Conservation (phyloP, 2,329 filamentous ascomycete species). For the Berkeleyomyces rouxiae region DNA sequence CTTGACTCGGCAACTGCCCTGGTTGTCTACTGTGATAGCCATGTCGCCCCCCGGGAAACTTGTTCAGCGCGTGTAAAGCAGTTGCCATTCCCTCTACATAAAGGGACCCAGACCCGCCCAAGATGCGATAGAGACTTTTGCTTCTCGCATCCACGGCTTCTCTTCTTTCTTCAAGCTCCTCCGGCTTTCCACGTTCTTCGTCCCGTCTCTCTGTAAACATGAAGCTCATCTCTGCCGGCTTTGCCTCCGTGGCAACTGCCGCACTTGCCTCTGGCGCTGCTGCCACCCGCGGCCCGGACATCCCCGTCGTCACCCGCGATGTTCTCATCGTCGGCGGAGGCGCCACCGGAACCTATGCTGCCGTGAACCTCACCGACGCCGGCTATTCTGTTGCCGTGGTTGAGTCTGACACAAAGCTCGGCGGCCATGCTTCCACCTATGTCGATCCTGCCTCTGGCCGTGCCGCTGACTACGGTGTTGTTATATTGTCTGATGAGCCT, state of each 20-base stretch:
- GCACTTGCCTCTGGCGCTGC: neutral
- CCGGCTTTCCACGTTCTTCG: neutral
- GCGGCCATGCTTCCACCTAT: slow-evolving; percentile 58
- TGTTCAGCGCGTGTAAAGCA: too few relatives aligned
- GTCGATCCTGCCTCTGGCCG: slow-evolving; percentile 54
- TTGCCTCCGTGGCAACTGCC: neutral
- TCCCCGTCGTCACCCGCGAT: slow-evolving; percentile 38
- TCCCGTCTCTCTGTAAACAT: neutral
- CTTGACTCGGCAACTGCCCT: neutral
- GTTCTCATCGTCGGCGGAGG: slow-evolving; percentile 54
- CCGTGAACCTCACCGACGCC: slow-evolving; percentile 52
- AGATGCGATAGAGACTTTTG: neutral
- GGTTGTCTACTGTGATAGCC: neutral
- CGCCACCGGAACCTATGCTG: slow-evolving; percentile 53
- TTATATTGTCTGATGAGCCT: slow-evolving; percentile 53
- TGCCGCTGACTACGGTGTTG: slow-evolving; percentile 58
- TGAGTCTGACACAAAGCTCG: slow-evolving; percentile 56
- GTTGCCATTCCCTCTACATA: neutral
- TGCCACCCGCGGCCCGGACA: slow-evolving; percentile 5
- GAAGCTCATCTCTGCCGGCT: neutral
- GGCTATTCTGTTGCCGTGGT: slow-evolving; percentile 55
- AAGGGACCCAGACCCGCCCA: neutral
- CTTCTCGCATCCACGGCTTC: too few relatives aligned
- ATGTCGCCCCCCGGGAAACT: too few relatives aligned
- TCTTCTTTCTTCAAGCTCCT: neutral